phyloP scores from a whole-genome alignment of 345 rosid species.

The Erodium maritimum region DNA sequence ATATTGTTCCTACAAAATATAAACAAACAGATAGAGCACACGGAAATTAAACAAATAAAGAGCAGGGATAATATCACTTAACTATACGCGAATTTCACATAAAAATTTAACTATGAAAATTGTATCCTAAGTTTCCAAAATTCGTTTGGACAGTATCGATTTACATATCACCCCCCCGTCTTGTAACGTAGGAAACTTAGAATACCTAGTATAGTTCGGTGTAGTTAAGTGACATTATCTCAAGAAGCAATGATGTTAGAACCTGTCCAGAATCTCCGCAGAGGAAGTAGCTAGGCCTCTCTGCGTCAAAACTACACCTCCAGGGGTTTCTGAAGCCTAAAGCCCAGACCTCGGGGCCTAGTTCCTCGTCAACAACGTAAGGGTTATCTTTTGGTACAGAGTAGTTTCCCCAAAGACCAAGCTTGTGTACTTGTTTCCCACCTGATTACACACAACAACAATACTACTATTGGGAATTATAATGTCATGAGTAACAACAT shows the following conservation, averaged over 20 bases:
- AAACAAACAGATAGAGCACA: background rate
- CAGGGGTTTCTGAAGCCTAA: conserved; percentile 54
- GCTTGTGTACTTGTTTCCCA: conserved; percentile 17
- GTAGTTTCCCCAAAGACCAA: conserved; percentile 58
- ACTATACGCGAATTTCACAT: no score
- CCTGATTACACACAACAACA: conserved; percentile 14
- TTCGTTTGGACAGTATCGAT: no score
- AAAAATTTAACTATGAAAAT: no score
- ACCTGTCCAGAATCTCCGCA: conserved; percentile 40
- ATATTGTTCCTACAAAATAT: conserved; percentile 25
- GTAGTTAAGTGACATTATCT: no score
- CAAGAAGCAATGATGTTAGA: background rate
- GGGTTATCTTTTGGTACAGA: conserved; percentile 61
- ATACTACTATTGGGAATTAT: no score
- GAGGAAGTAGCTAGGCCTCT: conserved; percentile 49
- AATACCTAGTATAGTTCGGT: no score
- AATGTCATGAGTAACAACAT: background rate
- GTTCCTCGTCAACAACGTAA: conserved; percentile 32
- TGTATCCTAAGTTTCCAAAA: no score
- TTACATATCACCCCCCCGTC: no score
- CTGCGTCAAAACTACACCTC: conserved; percentile 56
- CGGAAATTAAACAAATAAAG: no score
- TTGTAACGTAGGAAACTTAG: no score
- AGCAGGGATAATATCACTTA: no score
- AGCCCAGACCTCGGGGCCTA: conserved; percentile 56